A percentile compares a stretch with the other conserved stretches of the same genome.
phyloP scores from a whole-genome alignment of 139 green algal species.

The Chlorella sp. region DNA sequence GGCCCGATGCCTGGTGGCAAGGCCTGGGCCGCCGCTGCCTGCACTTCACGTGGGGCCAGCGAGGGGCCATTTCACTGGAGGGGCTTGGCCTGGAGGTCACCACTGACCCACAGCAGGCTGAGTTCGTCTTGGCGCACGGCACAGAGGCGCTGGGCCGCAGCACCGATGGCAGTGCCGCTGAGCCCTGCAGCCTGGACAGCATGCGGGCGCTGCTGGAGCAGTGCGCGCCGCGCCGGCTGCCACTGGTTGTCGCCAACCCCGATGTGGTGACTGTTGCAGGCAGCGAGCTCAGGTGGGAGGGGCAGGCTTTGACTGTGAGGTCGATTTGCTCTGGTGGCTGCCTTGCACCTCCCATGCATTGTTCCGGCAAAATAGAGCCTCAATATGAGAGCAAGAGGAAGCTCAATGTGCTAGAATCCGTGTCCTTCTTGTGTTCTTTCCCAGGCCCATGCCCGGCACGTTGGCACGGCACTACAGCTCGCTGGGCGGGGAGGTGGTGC shows the following conservation, averaged over 20 bases:
- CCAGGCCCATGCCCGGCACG: constrained; percentile 78
- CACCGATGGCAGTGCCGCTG: constrained; percentile 13
- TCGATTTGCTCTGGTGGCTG: too few relatives aligned
- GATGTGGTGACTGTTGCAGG: constrained; percentile 78
- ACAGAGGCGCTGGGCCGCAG: constrained; percentile 74
- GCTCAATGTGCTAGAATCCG: too few relatives aligned
- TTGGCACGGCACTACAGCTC: constrained; percentile 70
- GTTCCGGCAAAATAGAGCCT: too few relatives aligned
- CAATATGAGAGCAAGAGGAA: too few relatives aligned
- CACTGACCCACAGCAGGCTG: constrained; percentile 16
- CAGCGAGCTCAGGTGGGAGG: constrained; percentile 4
- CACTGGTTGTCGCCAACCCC: constrained; percentile 91
- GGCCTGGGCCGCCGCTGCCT: constrained; percentile 74
- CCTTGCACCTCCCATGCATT: too few relatives aligned
- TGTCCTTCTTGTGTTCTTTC: too few relatives aligned
- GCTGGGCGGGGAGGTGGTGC: constrained; percentile 11
- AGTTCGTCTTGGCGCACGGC: constrained; percentile 93
- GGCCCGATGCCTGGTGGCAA: constrained; percentile 61
- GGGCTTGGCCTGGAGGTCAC: constrained; percentile 64
- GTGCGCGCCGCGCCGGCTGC: constrained; percentile 44
- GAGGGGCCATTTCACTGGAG: constrained; percentile 75
- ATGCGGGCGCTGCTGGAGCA: constrained; percentile 59
- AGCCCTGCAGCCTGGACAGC: constrained; percentile 43
- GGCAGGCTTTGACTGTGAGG: too few relatives aligned
- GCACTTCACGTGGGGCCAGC: constrained; percentile 89